Conservation (phyloP, 139 green algal genomes). For the Volvox africanus region DNA sequence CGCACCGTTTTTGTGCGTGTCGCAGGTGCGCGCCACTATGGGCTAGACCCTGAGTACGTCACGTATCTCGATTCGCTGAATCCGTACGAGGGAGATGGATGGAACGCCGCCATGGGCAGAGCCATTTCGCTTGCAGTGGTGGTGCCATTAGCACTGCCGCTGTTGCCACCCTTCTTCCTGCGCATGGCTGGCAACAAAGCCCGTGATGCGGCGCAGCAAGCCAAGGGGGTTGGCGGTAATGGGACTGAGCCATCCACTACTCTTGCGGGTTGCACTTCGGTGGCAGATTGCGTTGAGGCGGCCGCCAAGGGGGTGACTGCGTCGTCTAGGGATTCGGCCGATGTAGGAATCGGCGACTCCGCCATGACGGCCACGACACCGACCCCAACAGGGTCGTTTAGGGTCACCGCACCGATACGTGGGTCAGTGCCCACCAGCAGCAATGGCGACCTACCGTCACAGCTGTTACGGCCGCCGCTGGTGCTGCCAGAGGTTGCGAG, state of each 20-base stretch:
- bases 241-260: background rate
- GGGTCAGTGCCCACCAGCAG: background rate
- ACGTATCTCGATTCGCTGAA: conserved; percentile 42
- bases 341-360: conserved; percentile 1
- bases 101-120: background rate
- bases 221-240: too few relatives aligned
- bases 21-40: conserved; percentile 50
- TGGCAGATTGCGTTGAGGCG: background rate
- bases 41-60: conserved; percentile 40
- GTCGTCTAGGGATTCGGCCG: background rate
- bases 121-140: background rate
- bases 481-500: background rate
- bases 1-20: too few relatives aligned
- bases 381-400: background rate
- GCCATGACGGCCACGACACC: conserved; percentile 12
- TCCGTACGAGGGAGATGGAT: conserved; percentile 29
- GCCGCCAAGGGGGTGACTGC: background rate
- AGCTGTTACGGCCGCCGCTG: conserved; percentile 20
- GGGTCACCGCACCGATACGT: background rate
- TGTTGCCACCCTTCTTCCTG: conserved; percentile 25
- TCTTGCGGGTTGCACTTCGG: background rate
- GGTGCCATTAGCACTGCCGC: conserved; percentile 16
- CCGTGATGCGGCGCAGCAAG: background rate
- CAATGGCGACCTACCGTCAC: background rate
- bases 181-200: background rate